A percentile compares a stretch with the other conserved stretches of the same genome.
Evolutionary conservation across 805 yeast species (phyloP).

Genomic region (Cyberlindnera sargentensis): DNA sequence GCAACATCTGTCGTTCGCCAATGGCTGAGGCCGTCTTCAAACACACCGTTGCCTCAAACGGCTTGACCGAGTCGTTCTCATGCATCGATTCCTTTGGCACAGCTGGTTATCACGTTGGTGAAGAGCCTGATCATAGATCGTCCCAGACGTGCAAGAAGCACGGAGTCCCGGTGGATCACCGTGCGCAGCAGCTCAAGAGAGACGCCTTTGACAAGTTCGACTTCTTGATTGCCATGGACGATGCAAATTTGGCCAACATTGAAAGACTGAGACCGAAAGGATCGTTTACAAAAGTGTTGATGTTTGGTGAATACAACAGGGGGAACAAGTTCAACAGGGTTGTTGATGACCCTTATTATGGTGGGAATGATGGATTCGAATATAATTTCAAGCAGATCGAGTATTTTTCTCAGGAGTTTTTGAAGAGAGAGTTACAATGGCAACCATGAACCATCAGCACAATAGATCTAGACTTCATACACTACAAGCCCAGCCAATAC

Average conservation of each 20-base stretch:
- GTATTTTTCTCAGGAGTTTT: constrained; percentile 69
- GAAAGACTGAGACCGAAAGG: constrained; percentile 44
- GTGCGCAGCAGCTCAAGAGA: constrained; percentile 59
- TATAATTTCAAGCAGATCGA: constrained; percentile 64
- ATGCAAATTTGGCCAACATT: constrained; percentile 47
- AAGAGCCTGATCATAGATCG: constrained; percentile 72
- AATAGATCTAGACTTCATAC: background rate
- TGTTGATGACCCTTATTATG: constrained; percentile 91
- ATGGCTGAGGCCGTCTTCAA: constrained; percentile 95
- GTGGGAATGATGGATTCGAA: constrained; percentile 80
- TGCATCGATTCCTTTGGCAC: constrained; percentile 86
- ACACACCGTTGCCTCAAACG: constrained; percentile 49
- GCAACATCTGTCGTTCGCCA: constrained; percentile 93
- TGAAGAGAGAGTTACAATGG: constrained; percentile 39
- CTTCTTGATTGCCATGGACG: constrained; percentile 67
- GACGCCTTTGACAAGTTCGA: constrained; percentile 53
- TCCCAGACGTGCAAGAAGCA: constrained; percentile 58
- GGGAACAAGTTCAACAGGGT: constrained; percentile 42
- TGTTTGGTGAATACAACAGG: constrained; percentile 80
- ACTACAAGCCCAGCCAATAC: background rate
- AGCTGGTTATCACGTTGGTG: constrained; percentile 78
- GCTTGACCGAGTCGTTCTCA: constrained; percentile 36
- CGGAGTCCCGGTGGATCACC: constrained; percentile 68
- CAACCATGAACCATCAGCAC: background rate
- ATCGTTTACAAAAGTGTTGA: constrained; percentile 40